Conservation (phyloP, 495 filamentous ascomycete genomes). For the Extremus antarcticus region DNA sequence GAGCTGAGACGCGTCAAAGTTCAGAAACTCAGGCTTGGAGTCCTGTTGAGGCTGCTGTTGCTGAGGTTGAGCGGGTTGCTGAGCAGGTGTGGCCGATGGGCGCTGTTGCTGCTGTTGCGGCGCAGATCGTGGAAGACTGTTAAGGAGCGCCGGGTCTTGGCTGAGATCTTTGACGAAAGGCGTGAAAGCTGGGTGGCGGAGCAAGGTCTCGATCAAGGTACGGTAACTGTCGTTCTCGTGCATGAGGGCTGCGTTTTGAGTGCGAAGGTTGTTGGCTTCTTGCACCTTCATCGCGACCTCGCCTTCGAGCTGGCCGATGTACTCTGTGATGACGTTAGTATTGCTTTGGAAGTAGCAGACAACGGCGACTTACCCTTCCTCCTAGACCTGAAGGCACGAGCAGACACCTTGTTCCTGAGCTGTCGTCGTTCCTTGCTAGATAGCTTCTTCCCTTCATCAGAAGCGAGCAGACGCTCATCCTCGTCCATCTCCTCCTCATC, state of each 20-base stretch:
- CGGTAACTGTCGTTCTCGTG: conserved; percentile 72
- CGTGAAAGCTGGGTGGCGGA: conserved; percentile 78
- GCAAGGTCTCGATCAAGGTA: conserved; percentile 67
- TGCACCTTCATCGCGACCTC: conserved; percentile 63
- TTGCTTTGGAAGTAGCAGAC: not conserved
- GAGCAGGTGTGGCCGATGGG: conserved; percentile 20
- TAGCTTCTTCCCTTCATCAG: conserved; percentile 95
- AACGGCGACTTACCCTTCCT: conserved; percentile 64
- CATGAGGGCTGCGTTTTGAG: conserved; percentile 59
- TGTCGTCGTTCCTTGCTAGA: conserved; percentile 89
- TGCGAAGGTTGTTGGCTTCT: conserved; percentile 59
- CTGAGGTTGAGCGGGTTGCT: conserved; percentile 28
- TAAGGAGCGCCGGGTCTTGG: conserved; percentile 20
- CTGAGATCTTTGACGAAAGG: conserved; percentile 63
- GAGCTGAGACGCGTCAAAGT: conserved; percentile 20
- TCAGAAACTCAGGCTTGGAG: conserved; percentile 11
- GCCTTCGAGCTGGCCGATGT: conserved; percentile 82
- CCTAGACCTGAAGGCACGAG: conserved; percentile 85
- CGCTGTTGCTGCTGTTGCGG: conserved; percentile 17
- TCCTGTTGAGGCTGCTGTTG: conserved; percentile 35
- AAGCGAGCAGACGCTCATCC: conserved; percentile 83
- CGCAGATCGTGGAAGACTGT: conserved; percentile 14
- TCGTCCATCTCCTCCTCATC: conserved; percentile 98
- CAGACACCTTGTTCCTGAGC: conserved; percentile 95
- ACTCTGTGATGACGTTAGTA: conserved; percentile 60